Evolutionary conservation across 2,329 filamentous ascomycete genomes (phyloP), one percentile per base, ranked within the genome.

Genomic region (Colletotrichum sp.): DNA sequence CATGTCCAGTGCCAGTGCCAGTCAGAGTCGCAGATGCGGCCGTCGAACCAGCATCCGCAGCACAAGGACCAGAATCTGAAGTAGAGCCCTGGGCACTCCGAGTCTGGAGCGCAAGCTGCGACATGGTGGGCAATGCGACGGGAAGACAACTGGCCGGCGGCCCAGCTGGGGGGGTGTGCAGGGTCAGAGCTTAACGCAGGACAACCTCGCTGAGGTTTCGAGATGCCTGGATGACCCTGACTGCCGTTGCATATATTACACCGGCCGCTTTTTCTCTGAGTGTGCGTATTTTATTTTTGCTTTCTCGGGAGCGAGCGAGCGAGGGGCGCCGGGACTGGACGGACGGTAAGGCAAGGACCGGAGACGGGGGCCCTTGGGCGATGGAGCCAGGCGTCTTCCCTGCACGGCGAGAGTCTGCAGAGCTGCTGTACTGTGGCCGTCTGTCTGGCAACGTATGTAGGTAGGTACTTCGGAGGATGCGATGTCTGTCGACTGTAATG

Each of bases 61-160:
- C 55, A 76, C 72, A 78, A 78, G 78, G 81, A 80, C 79, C 83
- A 82, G 80, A 84, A 82, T 75, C 62, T 71, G 72, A 75, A 71
- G 66, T 71, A 81, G 81, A 82, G 83, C 82, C 85, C 81, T 88
- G 83, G 81, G 85, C 84, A 83, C 83, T 84, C 83, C 24, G 70
- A 68, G 74, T 65, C 70, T 86, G 87, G 84, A 85, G 85, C 83
- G 86, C 85, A 86, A 87, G 86, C 85, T 90, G 89, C 85, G 88
- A 89, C 88, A 90, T 89, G 86, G 85, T 88, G 83, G 83, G 82
- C 86, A 84, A 86, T 86, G 84, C 84, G 80, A 81, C 79, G 77
- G 79, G 80, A 78, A 76, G 75, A 77, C 76, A 73, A 76, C 68
- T 76, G 75, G 76, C 76, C 72, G 75, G 71, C 72, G 68, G 78